Base-by-base conservation (phyloP, 2,329 filamentous ascomycete species). In the Colletotrichum eremochloae region DNA sequence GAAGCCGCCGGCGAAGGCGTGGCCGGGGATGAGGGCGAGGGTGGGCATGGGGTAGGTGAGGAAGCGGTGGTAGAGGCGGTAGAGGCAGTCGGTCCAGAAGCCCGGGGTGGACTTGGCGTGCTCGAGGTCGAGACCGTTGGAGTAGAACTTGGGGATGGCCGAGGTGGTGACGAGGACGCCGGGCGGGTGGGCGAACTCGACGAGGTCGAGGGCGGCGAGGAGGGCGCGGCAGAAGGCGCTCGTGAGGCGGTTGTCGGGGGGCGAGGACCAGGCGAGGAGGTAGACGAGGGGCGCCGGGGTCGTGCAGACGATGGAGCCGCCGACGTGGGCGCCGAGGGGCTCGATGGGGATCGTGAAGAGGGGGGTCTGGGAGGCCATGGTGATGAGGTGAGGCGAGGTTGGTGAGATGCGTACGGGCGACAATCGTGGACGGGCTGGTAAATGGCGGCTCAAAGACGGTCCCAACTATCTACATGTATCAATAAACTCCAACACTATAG, bases 1-100 rank as follows among this genome's bases (percentile, higher is more conserved):
- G 73, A 95, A 85, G n/a, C 93, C 94, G 57, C 90, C 94, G 7
- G 94, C 94, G 80, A 95, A 96, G 67, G 91, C 90, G 81, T 97
- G 94, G 31, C 94, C 94, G 76, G 94, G 94, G 67, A 96, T 78
- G 11, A 95, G 85, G n/a, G 93, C 91, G 62, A 96, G 82, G 3
- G 93, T 96, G 33, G 94, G 94, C 93, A 95, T 94, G 18, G 93
- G 93, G 78, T 91, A 96, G 63, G 82, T 81, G 33, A 84, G 75
- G 40, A 95, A 82, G 7, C 92, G 86, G 52, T 85, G 84, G 84
- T 91, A 95, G 1, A 95, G 80, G 18, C 84, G 84, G 82, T 91
- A 95, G 14, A 95, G 82, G 63, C 85, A 84, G 15, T 85, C 80
- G 1, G 88, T 82, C 77, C 90, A 89, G 84, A 93, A 96, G 3